These are phyloP conservation scores for Peronosclerospora sorghi DNA, from an alignment of 352 stramenopile genomes.

Conservation along the genomic window DNA sequence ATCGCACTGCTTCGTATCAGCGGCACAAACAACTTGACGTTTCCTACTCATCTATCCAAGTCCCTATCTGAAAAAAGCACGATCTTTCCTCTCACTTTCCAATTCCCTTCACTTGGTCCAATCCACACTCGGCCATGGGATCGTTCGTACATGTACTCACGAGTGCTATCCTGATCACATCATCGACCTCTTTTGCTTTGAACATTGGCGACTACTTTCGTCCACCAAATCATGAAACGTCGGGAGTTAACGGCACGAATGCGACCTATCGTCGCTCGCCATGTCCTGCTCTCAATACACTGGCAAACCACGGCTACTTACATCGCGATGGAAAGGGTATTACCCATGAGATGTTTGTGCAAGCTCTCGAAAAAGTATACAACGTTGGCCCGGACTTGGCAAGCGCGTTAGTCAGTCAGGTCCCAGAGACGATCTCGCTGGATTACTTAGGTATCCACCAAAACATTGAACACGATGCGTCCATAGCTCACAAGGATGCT, in stretches of 20 bases:
- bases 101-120: too few relatives aligned
- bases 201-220: not conserved
- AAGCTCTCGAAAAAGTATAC: conserved; percentile 14
- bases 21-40: too few relatives aligned
- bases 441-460: conserved; percentile 28
- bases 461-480: conserved; percentile 39
- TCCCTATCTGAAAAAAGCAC: too few relatives aligned
- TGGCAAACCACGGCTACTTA: conserved; percentile 4
- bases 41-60: too few relatives aligned
- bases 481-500: conserved; percentile 15
- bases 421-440: conserved; percentile 16
- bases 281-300: conserved; percentile 7
- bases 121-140: too few relatives aligned
- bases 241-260: not conserved
- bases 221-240: not conserved
- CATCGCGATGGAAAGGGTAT: not conserved
- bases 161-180: too few relatives aligned
- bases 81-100: too few relatives aligned
- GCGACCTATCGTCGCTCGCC: not conserved
- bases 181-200: too few relatives aligned
- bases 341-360: not conserved
- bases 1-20: too few relatives aligned
- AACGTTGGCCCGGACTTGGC: conserved; percentile 16
- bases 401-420: conserved; percentile 11
- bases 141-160: too few relatives aligned